Evolutionary conservation across 306 rosid genomes (phyloP).

Genomic region (Carpinus viminea): DNA sequence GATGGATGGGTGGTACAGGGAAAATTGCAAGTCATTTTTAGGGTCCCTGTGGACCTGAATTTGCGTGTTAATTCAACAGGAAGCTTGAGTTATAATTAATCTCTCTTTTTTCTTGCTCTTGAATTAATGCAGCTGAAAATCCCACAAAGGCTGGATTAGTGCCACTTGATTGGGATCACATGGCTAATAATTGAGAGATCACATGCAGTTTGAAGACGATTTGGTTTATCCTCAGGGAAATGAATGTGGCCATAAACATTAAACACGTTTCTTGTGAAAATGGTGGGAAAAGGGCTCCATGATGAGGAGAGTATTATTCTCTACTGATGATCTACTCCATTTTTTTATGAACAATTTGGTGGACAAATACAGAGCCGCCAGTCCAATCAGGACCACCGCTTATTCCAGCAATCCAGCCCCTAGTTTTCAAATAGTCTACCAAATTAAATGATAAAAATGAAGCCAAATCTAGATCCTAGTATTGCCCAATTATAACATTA

Average conservation of each 20-base stretch:
- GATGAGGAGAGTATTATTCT: neutral
- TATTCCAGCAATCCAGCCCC: neutral
- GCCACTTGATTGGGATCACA: slow-evolving; percentile 32
- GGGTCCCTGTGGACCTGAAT: neutral
- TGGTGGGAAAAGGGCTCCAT: neutral
- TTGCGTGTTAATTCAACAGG: slow-evolving; percentile 15
- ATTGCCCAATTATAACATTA: too few relatives aligned
- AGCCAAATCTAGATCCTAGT: neutral
- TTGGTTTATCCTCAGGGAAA: neutral
- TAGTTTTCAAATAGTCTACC: neutral
- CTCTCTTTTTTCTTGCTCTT: slow-evolving; percentile 2
- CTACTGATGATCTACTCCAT: neutral
- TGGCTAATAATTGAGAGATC: slow-evolving; percentile 45
- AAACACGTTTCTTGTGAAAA: neutral
- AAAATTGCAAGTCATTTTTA: neutral
- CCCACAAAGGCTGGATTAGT: slow-evolving; percentile 35
- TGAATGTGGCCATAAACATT: neutral
- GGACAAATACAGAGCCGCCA: neutral
- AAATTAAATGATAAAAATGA: neutral
- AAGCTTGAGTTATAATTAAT: neutral
- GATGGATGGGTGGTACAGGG: neutral
- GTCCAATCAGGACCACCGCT: neutral
- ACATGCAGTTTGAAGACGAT: slow-evolving; percentile 20
- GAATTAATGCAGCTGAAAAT: neutral
- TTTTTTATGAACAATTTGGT: neutral